Evolutionary conservation across 768 basidiomycete species (phyloP), one percentile per base, ranked within the genome.

Genomic region (Amanita polypyramis): DNA sequence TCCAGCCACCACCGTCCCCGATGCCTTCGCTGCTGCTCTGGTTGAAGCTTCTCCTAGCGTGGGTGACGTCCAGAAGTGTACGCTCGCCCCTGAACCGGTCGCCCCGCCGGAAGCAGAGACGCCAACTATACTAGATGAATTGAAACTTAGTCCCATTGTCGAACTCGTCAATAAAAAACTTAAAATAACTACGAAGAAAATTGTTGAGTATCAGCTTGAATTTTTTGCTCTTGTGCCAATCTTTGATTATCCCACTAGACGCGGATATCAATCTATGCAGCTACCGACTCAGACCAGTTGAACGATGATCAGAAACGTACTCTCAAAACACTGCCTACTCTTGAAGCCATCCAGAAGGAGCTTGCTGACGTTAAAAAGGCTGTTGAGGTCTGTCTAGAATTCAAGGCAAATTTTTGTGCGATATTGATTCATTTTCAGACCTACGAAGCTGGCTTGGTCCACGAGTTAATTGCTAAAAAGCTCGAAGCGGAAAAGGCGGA

Each of bases 301-400:
- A 89, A 95, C 53, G 87, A 91, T 35, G 93, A 95, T 64, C 92
- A 96, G 66, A 84, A 75, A 54, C 78, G 81, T 29, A 70, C 75
- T 2, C 56, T 93, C 45, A 84, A 78, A 54, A 80, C 76, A 14
- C 77, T 95, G 37, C 76, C 91, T 8, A 70, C 73, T 5, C 69
- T 94, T 17, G 90, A 94, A 58, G 85, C 81, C 8, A 70, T 81
- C 34, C 75, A 81, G 55, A 89, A 87, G 58, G 92, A 94, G 56
- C 66, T 95, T 11, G 80, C 77, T 20, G 92, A 93, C 49, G 76
- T 92, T 37, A 85, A 84, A 63, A 91, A 86, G 61, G 78, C 75
- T 35, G 73, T 93, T 52, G 89, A 95, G 77, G 92, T 91, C 38
- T 34, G 69, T 40, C 25, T 23, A 34, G 19, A 11, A 20, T 47